Conservation (phyloP, 306 rosid genomes). For the Prinsepia uniflora region DNA sequence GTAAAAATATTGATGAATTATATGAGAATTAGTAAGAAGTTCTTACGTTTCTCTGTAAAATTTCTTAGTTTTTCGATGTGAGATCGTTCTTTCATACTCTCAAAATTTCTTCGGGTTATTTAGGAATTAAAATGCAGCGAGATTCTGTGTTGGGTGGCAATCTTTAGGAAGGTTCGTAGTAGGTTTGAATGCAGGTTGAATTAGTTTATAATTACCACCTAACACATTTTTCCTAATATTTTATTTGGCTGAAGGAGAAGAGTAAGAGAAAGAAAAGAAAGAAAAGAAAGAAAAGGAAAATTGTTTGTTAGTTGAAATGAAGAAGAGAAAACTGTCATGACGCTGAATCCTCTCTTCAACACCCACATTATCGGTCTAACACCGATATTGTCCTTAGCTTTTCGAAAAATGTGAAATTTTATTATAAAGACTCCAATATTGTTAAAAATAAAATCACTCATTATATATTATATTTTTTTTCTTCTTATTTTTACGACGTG, state of each 20-base stretch:
- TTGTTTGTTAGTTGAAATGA: conserved; percentile 36
- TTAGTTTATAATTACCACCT: conserved; percentile 31
- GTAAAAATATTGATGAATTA: background rate
- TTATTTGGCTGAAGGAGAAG: conserved; percentile 25
- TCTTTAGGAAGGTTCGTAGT: conserved; percentile 25
- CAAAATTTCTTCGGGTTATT: background rate
- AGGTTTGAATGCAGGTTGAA: conserved; percentile 26
- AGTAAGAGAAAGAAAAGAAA: conserved; percentile 26
- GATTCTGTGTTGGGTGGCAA: conserved; percentile 3
- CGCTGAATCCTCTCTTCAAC: too few species aligned
- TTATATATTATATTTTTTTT: too few species aligned
- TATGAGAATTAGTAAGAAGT: background rate
- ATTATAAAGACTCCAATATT: too few species aligned
- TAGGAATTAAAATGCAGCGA: background rate
- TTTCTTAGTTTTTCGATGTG: background rate
- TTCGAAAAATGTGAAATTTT: too few species aligned
- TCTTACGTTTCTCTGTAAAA: background rate
- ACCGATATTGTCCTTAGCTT: too few species aligned
- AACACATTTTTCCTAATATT: conserved; percentile 21
- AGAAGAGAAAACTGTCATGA: background rate
- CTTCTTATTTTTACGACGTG: too few species aligned
- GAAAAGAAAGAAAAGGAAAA: conserved; percentile 30
- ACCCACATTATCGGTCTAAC: too few species aligned
- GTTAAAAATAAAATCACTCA: too few species aligned
- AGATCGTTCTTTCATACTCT: background rate